A percentile compares a stretch with the other conserved stretches of the same genome.
phyloP scores from a whole-genome alignment of 169 alveolate genomes.

The Cyclospora cayetanensis region DNA sequence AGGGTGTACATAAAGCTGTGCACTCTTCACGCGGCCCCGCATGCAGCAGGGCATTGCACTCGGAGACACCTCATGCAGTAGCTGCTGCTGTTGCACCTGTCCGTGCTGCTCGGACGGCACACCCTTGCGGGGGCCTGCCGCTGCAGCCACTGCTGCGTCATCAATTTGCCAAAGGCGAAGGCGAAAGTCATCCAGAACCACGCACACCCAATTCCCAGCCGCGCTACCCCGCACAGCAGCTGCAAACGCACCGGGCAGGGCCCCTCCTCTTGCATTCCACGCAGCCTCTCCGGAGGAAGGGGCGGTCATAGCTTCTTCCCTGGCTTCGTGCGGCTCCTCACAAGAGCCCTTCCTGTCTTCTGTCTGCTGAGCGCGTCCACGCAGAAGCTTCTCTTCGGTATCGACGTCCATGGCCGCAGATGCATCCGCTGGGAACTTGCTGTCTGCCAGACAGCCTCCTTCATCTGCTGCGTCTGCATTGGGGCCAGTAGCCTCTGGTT shows the following conservation, averaged over 20 bases:
- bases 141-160: constrained; percentile 26
- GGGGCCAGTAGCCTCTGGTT: not conserved
- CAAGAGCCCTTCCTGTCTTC: too few relatives aligned
- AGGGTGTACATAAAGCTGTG: constrained; percentile 24
- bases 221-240: constrained; percentile 52
- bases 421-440: not conserved
- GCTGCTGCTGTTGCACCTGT: constrained; percentile 12
- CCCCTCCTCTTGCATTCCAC: not conserved
- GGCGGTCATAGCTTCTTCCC: not conserved
- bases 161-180: constrained; percentile 8
- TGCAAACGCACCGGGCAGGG: not conserved
- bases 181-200: constrained; percentile 27
- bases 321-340: too few relatives aligned
- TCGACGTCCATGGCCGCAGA: constrained; percentile 1
- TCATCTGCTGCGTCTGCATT: not conserved
- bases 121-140: constrained; percentile 16
- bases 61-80: constrained; percentile 5
- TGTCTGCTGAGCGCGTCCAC: not conserved
- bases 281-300: not conserved
- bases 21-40: constrained; percentile 53
- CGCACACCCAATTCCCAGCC: constrained; percentile 10
- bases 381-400: not conserved
- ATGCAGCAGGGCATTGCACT: constrained; percentile 25
- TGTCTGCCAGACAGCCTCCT: not conserved
- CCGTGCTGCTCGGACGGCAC: not conserved